Percentiles rank a stretch among this genome's conserved stretches.
Conservation (phyloP, 176 grass and related monocot genomes). For the Oropetium thomaeum region DNA sequence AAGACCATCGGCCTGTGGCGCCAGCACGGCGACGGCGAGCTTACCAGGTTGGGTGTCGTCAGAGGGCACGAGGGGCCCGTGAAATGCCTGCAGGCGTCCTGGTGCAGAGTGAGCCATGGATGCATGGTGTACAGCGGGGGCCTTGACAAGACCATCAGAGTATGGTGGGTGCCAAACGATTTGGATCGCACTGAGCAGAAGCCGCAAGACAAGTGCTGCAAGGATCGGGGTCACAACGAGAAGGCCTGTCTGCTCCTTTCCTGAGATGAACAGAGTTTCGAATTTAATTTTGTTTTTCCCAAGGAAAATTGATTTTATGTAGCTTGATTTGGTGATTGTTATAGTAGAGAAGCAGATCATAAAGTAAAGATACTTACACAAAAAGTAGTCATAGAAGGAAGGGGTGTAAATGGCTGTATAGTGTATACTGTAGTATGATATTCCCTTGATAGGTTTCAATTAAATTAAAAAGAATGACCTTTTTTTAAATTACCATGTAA, state of each 20-base stretch:
- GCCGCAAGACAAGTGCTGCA: not conserved
- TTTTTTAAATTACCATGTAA: not conserved
- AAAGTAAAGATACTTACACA: not conserved
- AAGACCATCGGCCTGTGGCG: conserved; percentile 79
- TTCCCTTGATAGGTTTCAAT: not conserved
- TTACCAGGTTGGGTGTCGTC: conserved; percentile 43
- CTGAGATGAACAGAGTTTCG: conserved; percentile 23
- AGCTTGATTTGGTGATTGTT: not conserved
- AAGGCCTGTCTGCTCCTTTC: conserved; percentile 22
- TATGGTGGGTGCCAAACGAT: conserved; percentile 74
- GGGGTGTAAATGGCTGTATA: conserved; percentile 20
- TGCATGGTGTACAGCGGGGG: conserved; percentile 87
- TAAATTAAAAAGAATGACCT: not conserved
- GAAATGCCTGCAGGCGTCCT: conserved; percentile 73
- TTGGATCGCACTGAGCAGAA: not conserved
- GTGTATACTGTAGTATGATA: not conserved
- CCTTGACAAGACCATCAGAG: conserved; percentile 85
- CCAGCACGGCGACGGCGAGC: conserved; percentile 34
- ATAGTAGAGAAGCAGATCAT: not conserved
- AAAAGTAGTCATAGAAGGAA: conserved; percentile 7
- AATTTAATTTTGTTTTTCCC: not conserved
- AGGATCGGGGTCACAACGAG: conserved; percentile 4
- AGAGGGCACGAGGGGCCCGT: conserved; percentile 78
- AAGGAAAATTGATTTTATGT: not conserved
- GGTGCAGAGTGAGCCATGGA: conserved; percentile 50